Conservation (phyloP, 495 filamentous ascomycete species). For the Geoglossum glabrum region DNA sequence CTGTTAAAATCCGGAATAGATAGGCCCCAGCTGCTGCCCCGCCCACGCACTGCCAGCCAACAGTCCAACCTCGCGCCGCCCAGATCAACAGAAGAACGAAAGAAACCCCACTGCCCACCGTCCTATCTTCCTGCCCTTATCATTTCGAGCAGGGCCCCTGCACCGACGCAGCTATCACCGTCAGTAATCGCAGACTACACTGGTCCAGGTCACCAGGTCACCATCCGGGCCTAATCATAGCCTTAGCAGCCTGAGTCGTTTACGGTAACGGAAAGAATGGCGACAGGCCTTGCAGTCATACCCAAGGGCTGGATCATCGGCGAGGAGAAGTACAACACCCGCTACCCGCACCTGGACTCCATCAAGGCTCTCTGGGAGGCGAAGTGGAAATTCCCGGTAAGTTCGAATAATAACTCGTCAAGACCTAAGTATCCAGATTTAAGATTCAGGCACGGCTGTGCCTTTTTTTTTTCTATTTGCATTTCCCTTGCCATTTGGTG, state of each 20-base stretch:
- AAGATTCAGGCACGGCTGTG: no score
- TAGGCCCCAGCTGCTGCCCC: background rate
- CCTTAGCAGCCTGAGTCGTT: no score
- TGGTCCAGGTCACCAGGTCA: no score
- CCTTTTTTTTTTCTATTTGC: background rate
- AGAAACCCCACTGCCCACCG: no score
- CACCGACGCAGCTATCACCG: no score
- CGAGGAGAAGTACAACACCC: conserved; percentile 18
- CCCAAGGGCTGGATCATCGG: conserved; percentile 19
- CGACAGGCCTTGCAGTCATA: background rate
- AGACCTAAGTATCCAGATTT: background rate
- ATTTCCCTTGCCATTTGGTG: no score
- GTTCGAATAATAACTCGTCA: conserved; percentile 6
- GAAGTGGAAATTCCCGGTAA: conserved; percentile 55
- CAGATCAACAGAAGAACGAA: no score
- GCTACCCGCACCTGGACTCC: conserved; percentile 40
- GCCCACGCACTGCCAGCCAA: background rate
- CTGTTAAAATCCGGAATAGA: background rate
- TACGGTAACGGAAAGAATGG: background rate
- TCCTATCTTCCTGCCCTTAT: no score
- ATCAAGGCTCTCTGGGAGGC: conserved; percentile 61
- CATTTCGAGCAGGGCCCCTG: no score
- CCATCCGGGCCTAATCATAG: no score
- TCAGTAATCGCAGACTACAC: no score
- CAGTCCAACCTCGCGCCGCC: no score